phyloP scores from a whole-genome alignment of 768 basidiomycete species.

The Russula olivacea region DNA sequence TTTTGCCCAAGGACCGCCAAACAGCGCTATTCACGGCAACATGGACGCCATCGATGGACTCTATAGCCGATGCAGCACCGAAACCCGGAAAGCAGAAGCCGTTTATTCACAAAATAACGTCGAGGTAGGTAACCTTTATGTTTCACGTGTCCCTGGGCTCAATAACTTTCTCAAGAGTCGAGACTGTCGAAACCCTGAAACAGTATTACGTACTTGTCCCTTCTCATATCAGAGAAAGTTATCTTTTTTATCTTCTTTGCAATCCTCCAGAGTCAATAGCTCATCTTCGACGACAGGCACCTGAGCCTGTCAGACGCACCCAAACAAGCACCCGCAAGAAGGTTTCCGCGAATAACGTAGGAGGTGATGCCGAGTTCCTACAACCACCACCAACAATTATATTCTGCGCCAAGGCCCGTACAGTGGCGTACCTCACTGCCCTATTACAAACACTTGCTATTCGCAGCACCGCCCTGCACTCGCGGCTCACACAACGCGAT shows the following conservation, averaged over 20 bases:
- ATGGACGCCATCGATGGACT: slow-evolving; percentile 78
- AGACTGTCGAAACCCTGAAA: slow-evolving; percentile 83
- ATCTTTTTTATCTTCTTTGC: slow-evolving; percentile 84
- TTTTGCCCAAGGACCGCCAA: slow-evolving; percentile 81
- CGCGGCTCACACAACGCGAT: slow-evolving; percentile 87
- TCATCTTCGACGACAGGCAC: slow-evolving; percentile 50
- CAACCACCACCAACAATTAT: slow-evolving; percentile 96
- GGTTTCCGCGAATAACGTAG: slow-evolving; percentile 26
- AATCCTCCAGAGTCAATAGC: slow-evolving; percentile 78
- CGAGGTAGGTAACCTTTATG: slow-evolving; percentile 46
- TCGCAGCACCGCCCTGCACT: slow-evolving; percentile 86
- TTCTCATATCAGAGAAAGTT: slow-evolving; percentile 88
- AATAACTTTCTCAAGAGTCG: slow-evolving; percentile 46
- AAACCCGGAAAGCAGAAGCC: slow-evolving; percentile 79
- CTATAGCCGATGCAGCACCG: slow-evolving; percentile 64
- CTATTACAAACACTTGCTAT: slow-evolving; percentile 75
- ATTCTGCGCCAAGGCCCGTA: slow-evolving; percentile 79
- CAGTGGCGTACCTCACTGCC: slow-evolving; percentile 82
- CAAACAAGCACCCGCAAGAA: slow-evolving; percentile 27
- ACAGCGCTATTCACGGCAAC: slow-evolving; percentile 98
- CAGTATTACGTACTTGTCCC: slow-evolving; percentile 91
- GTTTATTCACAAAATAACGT: slow-evolving; percentile 75
- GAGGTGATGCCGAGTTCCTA: slow-evolving; percentile 42
- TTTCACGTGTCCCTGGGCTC: background rate
- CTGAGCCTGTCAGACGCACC: slow-evolving; percentile 32